Conservation (phyloP, 1,284 basidiomycete species). For the Sparassis latifolia region DNA sequence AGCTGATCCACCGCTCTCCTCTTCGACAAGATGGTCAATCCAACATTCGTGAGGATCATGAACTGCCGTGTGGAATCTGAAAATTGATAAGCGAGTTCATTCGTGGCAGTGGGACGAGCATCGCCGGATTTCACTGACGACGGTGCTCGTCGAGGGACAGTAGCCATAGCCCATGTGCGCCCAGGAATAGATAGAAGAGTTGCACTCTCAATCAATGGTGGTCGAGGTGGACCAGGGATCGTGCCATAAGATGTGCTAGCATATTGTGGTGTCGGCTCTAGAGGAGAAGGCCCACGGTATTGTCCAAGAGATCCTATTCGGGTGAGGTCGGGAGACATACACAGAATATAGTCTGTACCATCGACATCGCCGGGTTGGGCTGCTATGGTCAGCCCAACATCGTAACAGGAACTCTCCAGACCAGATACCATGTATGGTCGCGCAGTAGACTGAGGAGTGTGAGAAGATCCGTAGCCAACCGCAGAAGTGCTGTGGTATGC, state of each 20-base stretch:
- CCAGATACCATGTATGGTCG: slow-evolving; percentile 51
- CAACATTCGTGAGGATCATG: slow-evolving; percentile 82
- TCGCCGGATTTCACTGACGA: slow-evolving; percentile 35
- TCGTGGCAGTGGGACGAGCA: slow-evolving; percentile 48
- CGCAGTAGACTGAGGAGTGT: slow-evolving; percentile 33
- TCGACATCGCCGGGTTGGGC: slow-evolving; percentile 68
- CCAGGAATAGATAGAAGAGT: slow-evolving; percentile 74
- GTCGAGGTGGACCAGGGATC: slow-evolving; percentile 40
- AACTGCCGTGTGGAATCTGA: slow-evolving; percentile 71
- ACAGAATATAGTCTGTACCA: slow-evolving; percentile 69
- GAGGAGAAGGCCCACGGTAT: slow-evolving; percentile 34
- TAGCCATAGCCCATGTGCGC: slow-evolving; percentile 76
- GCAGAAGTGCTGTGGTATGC: slow-evolving; percentile 33
- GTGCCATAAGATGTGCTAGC: slow-evolving; percentile 32
- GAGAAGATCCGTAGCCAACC: slow-evolving; percentile 39
- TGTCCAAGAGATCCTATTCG: slow-evolving; percentile 61
- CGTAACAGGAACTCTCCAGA: slow-evolving; percentile 55
- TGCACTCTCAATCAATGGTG: slow-evolving; percentile 69
- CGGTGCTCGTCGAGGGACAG: slow-evolving; percentile 35
- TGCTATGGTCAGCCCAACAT: slow-evolving; percentile 57
- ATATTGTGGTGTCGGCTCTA: slow-evolving; percentile 33
- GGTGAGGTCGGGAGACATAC: slow-evolving; percentile 72
- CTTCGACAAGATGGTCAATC: slow-evolving; percentile 79
- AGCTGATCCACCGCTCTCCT: slow-evolving; percentile 81
- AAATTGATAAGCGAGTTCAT: slow-evolving; percentile 80